phyloP scores from a whole-genome alignment of 1,139 yeast species.

The Casaregolazyma suthepensis region DNA sequence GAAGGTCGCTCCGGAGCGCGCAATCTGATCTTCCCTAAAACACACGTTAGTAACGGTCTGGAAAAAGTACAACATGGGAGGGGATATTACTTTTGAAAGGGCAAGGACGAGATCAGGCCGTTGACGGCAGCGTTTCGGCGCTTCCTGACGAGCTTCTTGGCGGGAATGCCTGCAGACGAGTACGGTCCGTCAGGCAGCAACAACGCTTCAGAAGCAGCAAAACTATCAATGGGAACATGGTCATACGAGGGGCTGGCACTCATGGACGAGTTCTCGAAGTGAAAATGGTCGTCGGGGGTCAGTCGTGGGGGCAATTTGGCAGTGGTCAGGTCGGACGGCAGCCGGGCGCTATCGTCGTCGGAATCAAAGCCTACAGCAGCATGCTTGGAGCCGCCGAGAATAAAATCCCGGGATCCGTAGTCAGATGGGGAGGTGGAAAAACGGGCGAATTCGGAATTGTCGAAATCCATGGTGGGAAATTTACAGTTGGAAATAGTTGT shows the following conservation, averaged over 20 bases:
- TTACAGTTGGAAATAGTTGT: not conserved
- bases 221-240: not conserved
- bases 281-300: not conserved
- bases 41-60: not conserved
- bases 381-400: not conserved
- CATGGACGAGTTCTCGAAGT: not conserved
- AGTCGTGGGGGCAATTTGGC: not conserved
- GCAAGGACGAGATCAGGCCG: slow-evolving; percentile 56
- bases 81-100: slow-evolving; percentile 64
- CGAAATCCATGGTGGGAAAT: not conserved
- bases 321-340: not conserved
- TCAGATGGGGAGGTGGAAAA: not conserved
- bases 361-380: not conserved
- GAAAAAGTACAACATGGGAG: not conserved
- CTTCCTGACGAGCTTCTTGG: not conserved
- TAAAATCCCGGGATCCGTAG: not conserved
- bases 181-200: not conserved
- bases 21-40: slow-evolving; percentile 62
- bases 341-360: not conserved
- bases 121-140: not conserved
- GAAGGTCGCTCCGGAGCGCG: slow-evolving; percentile 76
- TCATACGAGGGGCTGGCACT: not conserved
- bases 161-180: not conserved
- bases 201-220: not conserved
- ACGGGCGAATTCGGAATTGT: not conserved